A percentile compares a stretch with the other conserved stretches of the same genome.
Conservation (phyloP, 257 asterid genomes). For the Euphrasia confusa region DNA sequence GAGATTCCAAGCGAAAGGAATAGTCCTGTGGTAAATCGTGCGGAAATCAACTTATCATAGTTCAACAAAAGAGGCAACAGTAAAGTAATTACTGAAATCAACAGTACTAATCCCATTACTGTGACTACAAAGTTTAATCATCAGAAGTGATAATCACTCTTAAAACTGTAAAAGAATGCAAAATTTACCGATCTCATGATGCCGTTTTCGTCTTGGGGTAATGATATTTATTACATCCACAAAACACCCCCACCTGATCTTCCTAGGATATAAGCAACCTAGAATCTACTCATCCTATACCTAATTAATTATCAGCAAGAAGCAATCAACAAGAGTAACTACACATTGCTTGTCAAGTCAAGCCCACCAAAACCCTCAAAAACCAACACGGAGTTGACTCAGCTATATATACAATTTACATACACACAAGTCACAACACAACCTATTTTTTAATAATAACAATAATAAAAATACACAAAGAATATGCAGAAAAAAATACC, state of each 20-base stretch:
- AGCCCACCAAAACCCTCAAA: not conserved
- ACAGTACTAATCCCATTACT: not conserved
- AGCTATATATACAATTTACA: not conserved
- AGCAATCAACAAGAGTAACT: not conserved
- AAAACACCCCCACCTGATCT: not conserved
- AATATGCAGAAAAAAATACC: conserved; percentile 34
- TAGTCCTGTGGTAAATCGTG: conserved; percentile 55
- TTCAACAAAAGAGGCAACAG: not conserved
- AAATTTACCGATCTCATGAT: not conserved
- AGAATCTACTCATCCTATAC: not conserved
- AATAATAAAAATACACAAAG: not conserved
- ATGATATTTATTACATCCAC: not conserved
- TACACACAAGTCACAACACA: not conserved
- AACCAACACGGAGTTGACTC: not conserved
- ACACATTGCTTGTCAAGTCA: not conserved
- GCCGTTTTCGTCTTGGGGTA: not conserved
- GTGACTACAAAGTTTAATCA: not conserved
- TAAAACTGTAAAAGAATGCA: not conserved
- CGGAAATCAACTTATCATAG: not conserved
- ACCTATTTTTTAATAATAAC: not conserved
- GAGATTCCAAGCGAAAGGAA: conserved; percentile 97
- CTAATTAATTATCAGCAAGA: not conserved
- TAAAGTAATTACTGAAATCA: not conserved
- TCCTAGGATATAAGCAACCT: not conserved
- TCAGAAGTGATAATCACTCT: not conserved